Conservation (phyloP, 2,329 filamentous ascomycete genomes). For the Nemania sp. region DNA sequence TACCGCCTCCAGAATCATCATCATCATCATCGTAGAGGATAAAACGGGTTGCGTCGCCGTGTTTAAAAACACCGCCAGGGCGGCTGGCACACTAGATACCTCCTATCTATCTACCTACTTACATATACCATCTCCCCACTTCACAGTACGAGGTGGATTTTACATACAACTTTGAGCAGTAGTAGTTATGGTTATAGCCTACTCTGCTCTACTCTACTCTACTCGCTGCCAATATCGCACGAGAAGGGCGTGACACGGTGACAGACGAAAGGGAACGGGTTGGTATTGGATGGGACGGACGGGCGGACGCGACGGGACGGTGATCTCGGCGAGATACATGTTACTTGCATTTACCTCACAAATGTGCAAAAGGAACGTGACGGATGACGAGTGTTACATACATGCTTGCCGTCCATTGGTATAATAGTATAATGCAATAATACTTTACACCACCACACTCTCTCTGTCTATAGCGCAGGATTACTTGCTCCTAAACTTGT, state of each 20-base stretch:
- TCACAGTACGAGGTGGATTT: neutral
- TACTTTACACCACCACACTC: conserved; percentile 10
- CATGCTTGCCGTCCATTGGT: conserved; percentile 6
- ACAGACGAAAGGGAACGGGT: too few relatives aligned
- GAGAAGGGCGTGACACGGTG: neutral
- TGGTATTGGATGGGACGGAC: neutral
- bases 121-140: neutral
- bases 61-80: neutral
- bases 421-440: conserved; percentile 27
- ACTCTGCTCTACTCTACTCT: too few relatives aligned
- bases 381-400: conserved; percentile 12
- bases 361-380: conserved; percentile 7
- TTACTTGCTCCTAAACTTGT: too few relatives aligned
- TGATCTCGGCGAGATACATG: conserved; percentile 1
- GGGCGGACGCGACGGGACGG: neutral
- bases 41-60: neutral
- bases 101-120: neutral
- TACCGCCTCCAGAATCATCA: neutral
- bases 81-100: neutral
- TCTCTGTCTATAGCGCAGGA: neutral
- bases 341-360: conserved; percentile 13
- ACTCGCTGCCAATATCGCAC: neutral
- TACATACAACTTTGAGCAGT: neutral
- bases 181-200: too few relatives aligned
- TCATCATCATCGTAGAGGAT: conserved; percentile 2